Evolutionary conservation across 139 green algal species (phyloP).

Genomic region (Ulvella scutata): DNA sequence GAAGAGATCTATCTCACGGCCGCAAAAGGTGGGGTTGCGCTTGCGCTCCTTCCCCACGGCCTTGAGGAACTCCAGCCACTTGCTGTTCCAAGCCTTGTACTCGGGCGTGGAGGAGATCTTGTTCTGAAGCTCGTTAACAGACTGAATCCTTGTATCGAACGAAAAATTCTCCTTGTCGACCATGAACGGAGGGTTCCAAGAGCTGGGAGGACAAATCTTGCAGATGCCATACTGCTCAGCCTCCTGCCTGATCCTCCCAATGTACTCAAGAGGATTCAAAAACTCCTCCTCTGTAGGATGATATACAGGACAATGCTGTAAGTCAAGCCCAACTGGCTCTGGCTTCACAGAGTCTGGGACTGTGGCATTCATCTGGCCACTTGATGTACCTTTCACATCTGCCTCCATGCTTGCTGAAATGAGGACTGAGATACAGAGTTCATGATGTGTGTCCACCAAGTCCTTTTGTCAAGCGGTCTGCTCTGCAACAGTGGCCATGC

Average conservation of each 20-base stretch:
- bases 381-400: too few species aligned
- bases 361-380: too few species aligned
- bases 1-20: conserved; percentile 56
- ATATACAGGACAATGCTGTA: too few species aligned
- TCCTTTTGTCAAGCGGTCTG: too few species aligned
- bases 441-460: too few species aligned
- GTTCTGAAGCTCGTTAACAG: conserved; percentile 62
- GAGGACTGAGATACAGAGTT: too few species aligned
- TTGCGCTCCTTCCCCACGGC: conserved; percentile 22
- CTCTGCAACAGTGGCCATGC: too few species aligned
- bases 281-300: conserved; percentile 53
- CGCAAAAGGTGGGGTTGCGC: conserved; percentile 35
- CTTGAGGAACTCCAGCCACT: conserved; percentile 23
- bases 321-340: too few species aligned
- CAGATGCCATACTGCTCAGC: conserved; percentile 58
- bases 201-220: conserved; percentile 52
- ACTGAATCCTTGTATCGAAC: conserved; percentile 60
- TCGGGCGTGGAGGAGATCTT: neutral
- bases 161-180: conserved; percentile 32
- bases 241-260: conserved; percentile 29
- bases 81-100: conserved; percentile 1
- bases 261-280: conserved; percentile 45
- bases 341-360: too few species aligned
- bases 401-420: too few species aligned
- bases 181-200: conserved; percentile 45